Percentiles rank a stretch among this genome's conserved stretches.
These are phyloP conservation scores for Hypoxylon sp. DNA, from an alignment of 2,329 filamentous ascomycete species.

Conservation along the genomic window DNA sequence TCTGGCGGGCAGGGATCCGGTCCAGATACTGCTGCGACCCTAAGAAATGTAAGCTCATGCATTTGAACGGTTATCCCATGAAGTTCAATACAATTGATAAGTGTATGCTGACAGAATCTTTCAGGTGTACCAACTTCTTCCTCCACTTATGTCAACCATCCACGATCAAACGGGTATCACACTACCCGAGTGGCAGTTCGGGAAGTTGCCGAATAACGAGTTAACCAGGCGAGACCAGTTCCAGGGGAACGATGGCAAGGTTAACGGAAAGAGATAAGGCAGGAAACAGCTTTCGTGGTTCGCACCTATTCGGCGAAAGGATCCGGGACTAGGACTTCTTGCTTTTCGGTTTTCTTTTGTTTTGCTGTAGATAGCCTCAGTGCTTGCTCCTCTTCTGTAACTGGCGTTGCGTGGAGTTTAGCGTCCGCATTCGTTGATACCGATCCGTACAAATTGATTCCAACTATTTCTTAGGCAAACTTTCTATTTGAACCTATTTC, in stretches of 20 bases:
- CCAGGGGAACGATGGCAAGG: neutral
- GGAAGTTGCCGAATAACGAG: slow-evolving; percentile 56
- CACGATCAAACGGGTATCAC: slow-evolving; percentile 89
- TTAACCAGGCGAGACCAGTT: slow-evolving; percentile 35
- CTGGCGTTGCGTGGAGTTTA: slow-evolving; percentile 3
- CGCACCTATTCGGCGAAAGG: neutral
- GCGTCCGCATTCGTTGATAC: slow-evolving; percentile 30
- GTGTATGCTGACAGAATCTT: slow-evolving; percentile 6
- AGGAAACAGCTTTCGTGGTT: neutral
- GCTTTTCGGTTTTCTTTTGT: slow-evolving; percentile 18
- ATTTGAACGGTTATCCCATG: neutral
- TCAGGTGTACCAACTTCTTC: slow-evolving; percentile 80
- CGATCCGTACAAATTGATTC: slow-evolving; percentile 22
- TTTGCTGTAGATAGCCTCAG: slow-evolving; percentile 2
- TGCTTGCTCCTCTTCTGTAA: neutral
- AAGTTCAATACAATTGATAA: neutral
- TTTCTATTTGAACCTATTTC: neutral
- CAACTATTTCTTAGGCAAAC: neutral
- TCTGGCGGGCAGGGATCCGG: slow-evolving; percentile 56
- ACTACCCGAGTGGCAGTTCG: slow-evolving; percentile 81
- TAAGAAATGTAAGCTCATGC: slow-evolving; percentile 69
- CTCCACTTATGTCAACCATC: slow-evolving; percentile 85
- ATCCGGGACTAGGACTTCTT: neutral
- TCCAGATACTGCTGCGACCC: slow-evolving; percentile 70
- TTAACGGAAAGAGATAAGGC: slow-evolving; percentile 29